These are phyloP conservation scores for Plasmodium gonderi DNA, from an alignment of 169 alveolate species.

Conservation along the genomic window DNA sequence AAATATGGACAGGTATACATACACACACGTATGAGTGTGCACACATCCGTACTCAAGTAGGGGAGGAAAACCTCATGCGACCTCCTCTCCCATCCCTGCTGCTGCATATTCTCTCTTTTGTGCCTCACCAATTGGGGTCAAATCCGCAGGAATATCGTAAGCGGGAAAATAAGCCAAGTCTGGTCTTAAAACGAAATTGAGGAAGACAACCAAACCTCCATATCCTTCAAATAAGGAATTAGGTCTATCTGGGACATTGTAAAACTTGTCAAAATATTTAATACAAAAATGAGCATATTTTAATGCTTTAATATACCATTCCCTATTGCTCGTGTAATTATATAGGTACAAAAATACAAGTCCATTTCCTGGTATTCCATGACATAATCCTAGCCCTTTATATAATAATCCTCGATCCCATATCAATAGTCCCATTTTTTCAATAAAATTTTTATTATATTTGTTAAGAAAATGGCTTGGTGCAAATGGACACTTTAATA, in stretches of 20 bases:
- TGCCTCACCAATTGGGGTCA: not conserved
- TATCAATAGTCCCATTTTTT: slow-evolving; percentile 44
- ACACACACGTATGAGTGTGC: not conserved
- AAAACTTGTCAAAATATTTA: slow-evolving; percentile 35
- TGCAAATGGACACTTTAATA: slow-evolving; percentile 15
- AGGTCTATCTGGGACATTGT: slow-evolving; percentile 59
- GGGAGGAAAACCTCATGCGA: not conserved
- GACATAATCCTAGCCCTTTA: slow-evolving; percentile 65
- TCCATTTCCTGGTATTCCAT: slow-evolving; percentile 67
- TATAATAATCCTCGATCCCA: slow-evolving; percentile 51
- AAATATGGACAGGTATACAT: not conserved
- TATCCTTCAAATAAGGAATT: slow-evolving; percentile 45
- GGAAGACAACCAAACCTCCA: slow-evolving; percentile 47
- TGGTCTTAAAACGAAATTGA: slow-evolving; percentile 20
- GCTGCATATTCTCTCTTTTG: too few relatives aligned
- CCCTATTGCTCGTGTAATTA: slow-evolving; percentile 25
- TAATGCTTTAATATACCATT: slow-evolving; percentile 51
- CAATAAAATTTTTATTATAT: slow-evolving; percentile 15
- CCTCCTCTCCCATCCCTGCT: not conserved
- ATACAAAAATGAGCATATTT: slow-evolving; percentile 58
- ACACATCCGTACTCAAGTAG: not conserved
- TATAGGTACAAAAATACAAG: slow-evolving; percentile 28
- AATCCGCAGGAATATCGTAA: slow-evolving; percentile 10
- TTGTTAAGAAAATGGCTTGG: slow-evolving; percentile 24
- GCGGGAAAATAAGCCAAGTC: slow-evolving; percentile 21